These are phyloP conservation scores for Salix viminalis DNA, from an alignment of 345 rosid species.

Conservation along the genomic window DNA sequence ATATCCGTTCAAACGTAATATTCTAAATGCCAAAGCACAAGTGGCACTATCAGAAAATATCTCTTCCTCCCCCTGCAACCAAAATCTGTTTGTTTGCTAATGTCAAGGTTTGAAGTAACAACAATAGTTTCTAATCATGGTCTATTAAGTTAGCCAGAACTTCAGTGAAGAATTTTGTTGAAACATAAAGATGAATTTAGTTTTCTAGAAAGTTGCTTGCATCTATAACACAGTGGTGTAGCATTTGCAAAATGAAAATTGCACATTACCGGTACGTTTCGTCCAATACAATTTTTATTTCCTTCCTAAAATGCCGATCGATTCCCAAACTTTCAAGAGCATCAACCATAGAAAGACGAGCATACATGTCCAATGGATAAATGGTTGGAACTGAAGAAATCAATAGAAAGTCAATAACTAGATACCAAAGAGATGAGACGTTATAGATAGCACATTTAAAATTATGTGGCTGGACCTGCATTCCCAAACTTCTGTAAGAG, in stretches of 20 bases:
- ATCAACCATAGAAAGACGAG: slow-evolving; percentile 58
- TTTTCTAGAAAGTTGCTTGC: neutral
- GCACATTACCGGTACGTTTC: slow-evolving; percentile 56
- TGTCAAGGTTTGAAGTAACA: slow-evolving; percentile 9
- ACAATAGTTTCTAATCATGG: neutral
- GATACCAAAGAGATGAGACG: neutral
- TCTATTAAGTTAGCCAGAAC: slow-evolving; percentile 2
- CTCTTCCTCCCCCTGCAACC: slow-evolving; percentile 72
- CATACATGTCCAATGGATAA: slow-evolving; percentile 53
- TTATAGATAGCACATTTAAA: neutral
- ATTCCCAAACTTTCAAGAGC: slow-evolving; percentile 67
- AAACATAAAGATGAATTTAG: neutral
- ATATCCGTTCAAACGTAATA: slow-evolving; percentile 60
- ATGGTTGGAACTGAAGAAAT: slow-evolving; percentile 65
- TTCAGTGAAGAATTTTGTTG: neutral
- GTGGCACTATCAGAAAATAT: slow-evolving; percentile 53
- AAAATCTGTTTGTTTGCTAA: slow-evolving; percentile 46
- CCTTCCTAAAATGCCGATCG: slow-evolving; percentile 52
- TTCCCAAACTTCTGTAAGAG: slow-evolving; percentile 56
- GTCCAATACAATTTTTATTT: slow-evolving; percentile 46
- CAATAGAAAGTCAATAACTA: slow-evolving; percentile 9
- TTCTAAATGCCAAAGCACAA: slow-evolving; percentile 74
- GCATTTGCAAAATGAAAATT: neutral
- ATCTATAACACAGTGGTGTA: neutral
- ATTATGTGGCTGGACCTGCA: slow-evolving; percentile 45